Evolutionary conservation across 768 basidiomycete genomes (phyloP), one percentile per base, ranked within the genome.

Genomic region (Boletus barrowsii): DNA sequence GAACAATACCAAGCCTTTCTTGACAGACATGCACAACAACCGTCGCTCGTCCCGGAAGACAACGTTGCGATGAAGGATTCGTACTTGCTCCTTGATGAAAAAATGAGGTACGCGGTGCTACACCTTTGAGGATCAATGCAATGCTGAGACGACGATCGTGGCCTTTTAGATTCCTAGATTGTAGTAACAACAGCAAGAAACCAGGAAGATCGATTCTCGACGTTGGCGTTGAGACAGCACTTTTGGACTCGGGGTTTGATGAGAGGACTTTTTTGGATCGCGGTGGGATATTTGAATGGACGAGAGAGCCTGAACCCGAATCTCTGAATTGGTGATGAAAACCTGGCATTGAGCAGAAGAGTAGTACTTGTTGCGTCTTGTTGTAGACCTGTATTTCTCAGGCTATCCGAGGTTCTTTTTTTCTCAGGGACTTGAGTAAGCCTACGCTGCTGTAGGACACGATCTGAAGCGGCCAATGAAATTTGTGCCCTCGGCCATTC

Each of bases 51-150:
- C 17, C 69, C 68, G 0, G 75, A 76, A 50, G 62, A 67, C 51
- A 76, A 76, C 48, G 62, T 72, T 4, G 54, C 68, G 5, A 75
- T 75, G 73, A 69, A 67, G 48, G 72, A 73, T 47, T 74, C 73
- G 2, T 74, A 74, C 51, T 54, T 76, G 20, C 63, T 65, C 18
- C 52, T 74, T 0, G 74, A 76, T 52, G 74, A 76, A 59, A 46
- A 59, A 10, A 75, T 73, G 72, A 46, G 74, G 75, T 65, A 49
- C 18, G 61, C 47, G 10, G 11, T 11, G 11, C 13, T 36, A 11
- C 18, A 2, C 40, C 7, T 13, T 7, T 54, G 42, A 41, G 20
- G 7, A 24, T 15, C n/a, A 2, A 11, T 46, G 17, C 8, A 40
- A 20, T 18, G 18, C 15, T 6, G 1, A 17, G 2, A 43, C 9